A percentile compares a stretch with the other conserved stretches of the same genome.
These are phyloP conservation scores for Alternaria sp. DNA, from an alignment of 2,329 filamentous ascomycete species.

Conservation along the genomic window DNA sequence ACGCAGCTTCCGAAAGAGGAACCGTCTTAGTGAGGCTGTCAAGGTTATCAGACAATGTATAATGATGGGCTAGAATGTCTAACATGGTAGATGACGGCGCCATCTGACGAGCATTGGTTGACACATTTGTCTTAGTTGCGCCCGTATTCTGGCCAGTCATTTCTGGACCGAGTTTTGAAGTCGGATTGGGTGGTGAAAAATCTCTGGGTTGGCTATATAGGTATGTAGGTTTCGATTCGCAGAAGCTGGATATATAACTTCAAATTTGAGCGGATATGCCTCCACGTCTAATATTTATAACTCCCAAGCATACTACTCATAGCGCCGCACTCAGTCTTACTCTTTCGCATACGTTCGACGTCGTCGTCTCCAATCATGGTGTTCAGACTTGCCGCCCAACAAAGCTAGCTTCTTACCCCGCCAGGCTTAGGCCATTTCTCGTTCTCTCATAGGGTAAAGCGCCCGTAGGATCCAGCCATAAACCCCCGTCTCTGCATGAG, in stretches of 20 bases:
- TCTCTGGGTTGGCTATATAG: neutral
- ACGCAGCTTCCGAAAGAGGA: neutral
- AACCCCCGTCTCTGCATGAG: neutral
- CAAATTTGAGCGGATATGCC: neutral
- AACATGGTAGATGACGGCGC: neutral
- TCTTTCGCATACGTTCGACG: neutral
- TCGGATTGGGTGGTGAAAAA: neutral
- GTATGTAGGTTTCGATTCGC: neutral
- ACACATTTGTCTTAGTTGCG: neutral
- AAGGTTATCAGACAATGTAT: neutral
- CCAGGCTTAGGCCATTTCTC: neutral
- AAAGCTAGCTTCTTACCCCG: constrained; percentile 9
- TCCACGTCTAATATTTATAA: neutral
- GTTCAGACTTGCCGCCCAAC: neutral
- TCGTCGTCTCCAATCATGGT: neutral
- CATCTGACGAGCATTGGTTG: neutral
- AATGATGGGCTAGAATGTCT: neutral
- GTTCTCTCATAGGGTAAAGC: constrained; percentile 1
- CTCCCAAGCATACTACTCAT: neutral
- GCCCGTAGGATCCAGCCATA: neutral
- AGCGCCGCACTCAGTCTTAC: neutral
- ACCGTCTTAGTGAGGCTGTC: neutral
- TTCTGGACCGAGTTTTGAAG: neutral
- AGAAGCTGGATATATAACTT: neutral
- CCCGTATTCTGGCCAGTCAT: neutral